phyloP scores from a whole-genome alignment of 306 rosid genomes.

The Quercus bicolor region DNA sequence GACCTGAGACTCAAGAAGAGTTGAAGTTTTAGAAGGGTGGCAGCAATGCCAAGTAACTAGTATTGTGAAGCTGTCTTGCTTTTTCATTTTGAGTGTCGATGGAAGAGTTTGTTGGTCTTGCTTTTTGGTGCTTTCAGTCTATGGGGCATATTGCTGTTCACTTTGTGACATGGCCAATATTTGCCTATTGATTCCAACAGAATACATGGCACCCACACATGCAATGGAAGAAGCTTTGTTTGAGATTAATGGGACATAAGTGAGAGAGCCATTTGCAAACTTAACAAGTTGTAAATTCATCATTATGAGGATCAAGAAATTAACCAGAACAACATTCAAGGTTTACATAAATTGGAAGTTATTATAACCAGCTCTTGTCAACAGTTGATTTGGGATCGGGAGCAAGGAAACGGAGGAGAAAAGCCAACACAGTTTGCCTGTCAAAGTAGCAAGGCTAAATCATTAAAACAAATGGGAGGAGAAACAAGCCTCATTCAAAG shows the following conservation, averaged over 20 bases:
- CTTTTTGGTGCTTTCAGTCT: not conserved
- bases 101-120: not conserved
- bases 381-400: not conserved
- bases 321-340: not conserved
- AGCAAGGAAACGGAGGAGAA: not conserved
- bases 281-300: not conserved
- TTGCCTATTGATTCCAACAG: not conserved
- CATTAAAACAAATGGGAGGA: not conserved
- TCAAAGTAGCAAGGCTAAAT: not conserved
- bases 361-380: not conserved
- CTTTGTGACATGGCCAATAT: not conserved
- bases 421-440: not conserved
- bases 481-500: not conserved
- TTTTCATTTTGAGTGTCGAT: no score
- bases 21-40: no score
- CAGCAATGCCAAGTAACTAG: no score
- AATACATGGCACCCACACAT: not conserved
- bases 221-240: not conserved
- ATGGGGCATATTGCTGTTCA: not conserved
- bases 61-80: no score
- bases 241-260: not conserved
- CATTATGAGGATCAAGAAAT: not conserved
- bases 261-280: not conserved
- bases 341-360: not conserved
- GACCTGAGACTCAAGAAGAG: no score